phyloP scores from a whole-genome alignment of 441 rosid genomes.

The Bocquillonia castaneifolia region DNA sequence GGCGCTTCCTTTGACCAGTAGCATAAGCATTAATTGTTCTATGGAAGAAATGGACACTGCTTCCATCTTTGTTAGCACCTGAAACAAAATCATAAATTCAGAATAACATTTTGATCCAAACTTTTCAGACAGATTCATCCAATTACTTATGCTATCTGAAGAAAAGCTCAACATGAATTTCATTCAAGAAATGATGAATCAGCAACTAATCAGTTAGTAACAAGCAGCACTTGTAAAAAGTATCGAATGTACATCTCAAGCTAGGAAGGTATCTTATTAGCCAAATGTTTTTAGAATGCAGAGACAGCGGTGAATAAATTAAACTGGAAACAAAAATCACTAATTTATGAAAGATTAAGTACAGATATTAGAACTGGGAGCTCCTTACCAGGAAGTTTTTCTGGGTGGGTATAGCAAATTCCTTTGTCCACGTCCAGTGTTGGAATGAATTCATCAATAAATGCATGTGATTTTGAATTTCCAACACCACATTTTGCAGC shows the following conservation, averaged over 20 bases:
- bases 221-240: not conserved
- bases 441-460: constrained; percentile 74
- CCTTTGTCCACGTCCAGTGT: constrained; percentile 62
- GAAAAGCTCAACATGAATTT: not conserved
- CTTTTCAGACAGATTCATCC: not conserved
- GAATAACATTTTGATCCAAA: not conserved
- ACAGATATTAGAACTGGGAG: not conserved
- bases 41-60: constrained; percentile 70
- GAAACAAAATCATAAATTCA: constrained; percentile 16
- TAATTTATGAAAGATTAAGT: not conserved
- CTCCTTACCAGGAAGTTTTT: constrained; percentile 76
- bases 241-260: not conserved
- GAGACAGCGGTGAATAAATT: not conserved
- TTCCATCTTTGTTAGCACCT: constrained; percentile 91
- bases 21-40: constrained; percentile 75
- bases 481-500: constrained; percentile 76
- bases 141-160: not conserved
- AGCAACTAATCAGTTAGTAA: not conserved
- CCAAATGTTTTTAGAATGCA: not conserved
- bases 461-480: constrained; percentile 41
- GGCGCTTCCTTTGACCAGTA: constrained; percentile 88
- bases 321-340: not conserved
- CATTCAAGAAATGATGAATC: not conserved
- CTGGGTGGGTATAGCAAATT: constrained; percentile 87
- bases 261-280: no score